These are phyloP conservation scores for Cajanus cajan DNA, from an alignment of 306 rosid genomes.

Conservation along the genomic window DNA sequence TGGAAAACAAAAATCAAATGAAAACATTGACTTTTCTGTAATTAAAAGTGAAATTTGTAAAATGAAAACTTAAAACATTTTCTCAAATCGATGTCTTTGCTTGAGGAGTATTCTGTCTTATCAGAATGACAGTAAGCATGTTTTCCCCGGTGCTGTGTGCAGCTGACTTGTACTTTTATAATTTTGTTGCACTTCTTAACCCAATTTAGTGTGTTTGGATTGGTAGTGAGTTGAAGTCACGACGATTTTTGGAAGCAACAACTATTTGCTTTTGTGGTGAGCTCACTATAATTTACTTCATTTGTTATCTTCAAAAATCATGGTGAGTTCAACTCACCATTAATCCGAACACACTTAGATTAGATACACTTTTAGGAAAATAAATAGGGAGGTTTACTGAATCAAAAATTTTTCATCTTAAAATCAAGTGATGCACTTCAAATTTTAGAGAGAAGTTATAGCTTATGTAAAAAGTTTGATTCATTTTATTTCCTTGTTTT, in stretches of 20 bases:
- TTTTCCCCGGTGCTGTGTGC: background rate
- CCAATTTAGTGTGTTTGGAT: background rate
- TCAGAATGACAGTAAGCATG: background rate
- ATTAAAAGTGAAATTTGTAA: background rate
- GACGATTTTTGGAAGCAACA: too few species aligned
- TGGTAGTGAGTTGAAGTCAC: too few species aligned
- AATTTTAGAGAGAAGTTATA: background rate
- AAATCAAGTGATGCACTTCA: background rate
- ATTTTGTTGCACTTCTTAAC: background rate
- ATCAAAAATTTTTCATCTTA: background rate
- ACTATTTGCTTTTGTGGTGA: too few species aligned
- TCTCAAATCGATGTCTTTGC: background rate
- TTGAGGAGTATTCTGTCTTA: background rate
- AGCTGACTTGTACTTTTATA: background rate
- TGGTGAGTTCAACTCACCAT: too few species aligned
- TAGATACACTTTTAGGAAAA: background rate
- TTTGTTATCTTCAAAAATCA: too few species aligned
- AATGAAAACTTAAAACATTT: background rate
- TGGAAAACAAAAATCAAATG: background rate
- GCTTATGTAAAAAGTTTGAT: background rate
- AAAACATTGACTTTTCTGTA: background rate
- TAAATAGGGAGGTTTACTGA: background rate
- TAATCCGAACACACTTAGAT: too few species aligned
- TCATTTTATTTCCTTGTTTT: background rate
- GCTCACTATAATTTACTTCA: too few species aligned